Evolutionary conservation across 805 yeast genomes (phyloP).

Genomic region (Candida nemodendra): DNA sequence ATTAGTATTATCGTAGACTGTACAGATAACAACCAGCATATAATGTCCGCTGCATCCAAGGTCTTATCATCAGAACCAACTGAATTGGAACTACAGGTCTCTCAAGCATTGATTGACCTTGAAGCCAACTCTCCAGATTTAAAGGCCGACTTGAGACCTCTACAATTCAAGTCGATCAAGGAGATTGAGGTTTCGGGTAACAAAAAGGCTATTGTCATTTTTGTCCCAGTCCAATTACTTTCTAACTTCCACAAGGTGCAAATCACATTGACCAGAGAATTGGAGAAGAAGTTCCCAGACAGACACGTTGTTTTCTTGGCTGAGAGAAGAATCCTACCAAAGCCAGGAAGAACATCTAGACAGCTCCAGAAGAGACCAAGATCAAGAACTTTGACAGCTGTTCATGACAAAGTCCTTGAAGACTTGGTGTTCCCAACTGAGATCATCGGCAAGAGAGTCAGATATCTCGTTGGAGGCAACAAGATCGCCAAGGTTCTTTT

Average conservation of each 20-base stretch:
- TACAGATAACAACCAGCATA: slow-evolving; percentile 8
- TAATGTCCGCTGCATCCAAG: slow-evolving; percentile 96
- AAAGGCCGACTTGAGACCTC: slow-evolving; percentile 97
- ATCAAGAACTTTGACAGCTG: slow-evolving; percentile 98
- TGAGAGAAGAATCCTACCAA: slow-evolving; percentile 99
- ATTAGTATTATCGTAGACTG: too few species aligned
- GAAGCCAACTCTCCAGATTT: slow-evolving; percentile 91
- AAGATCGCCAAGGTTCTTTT: slow-evolving; percentile 96
- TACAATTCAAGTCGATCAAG: slow-evolving; percentile 97
- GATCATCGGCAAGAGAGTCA: slow-evolving; percentile 98
- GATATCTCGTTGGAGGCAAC: slow-evolving; percentile 98
- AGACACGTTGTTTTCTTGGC: slow-evolving; percentile 99
- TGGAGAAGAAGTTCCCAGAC: slow-evolving; percentile 99
- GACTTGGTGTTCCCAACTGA: slow-evolving; percentile 99
- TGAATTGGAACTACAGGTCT: slow-evolving; percentile 99
- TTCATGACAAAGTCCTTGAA: slow-evolving; percentile 97
- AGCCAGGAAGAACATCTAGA: slow-evolving; percentile 95
- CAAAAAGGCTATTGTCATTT: slow-evolving; percentile 97
- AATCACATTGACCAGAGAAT: slow-evolving; percentile 96
- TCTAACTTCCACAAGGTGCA: slow-evolving; percentile 95
- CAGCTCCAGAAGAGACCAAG: slow-evolving; percentile 98
- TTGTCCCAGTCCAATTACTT: slow-evolving; percentile 96
- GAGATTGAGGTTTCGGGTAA: slow-evolving; percentile 98
- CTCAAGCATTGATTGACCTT: slow-evolving; percentile 96
- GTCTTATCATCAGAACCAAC: slow-evolving; percentile 92